These are phyloP conservation scores for Pittosporum tobira DNA, from an alignment of 129 eudicot species.

Conservation along the genomic window DNA sequence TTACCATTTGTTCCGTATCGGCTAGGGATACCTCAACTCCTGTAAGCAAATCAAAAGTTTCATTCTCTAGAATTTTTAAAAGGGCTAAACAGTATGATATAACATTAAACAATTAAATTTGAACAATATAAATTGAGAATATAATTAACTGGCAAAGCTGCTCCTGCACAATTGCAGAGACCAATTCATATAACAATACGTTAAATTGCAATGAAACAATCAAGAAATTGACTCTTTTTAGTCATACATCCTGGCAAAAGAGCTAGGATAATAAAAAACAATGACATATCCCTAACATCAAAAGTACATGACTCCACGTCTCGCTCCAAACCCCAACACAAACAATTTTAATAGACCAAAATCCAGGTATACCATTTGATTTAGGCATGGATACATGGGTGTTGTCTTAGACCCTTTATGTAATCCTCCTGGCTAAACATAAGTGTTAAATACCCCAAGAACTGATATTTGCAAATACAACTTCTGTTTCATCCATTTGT, in stretches of 20 bases:
- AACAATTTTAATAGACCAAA: no score
- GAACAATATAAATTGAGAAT: no score
- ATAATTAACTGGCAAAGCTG: neutral
- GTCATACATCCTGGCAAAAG: neutral
- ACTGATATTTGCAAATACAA: no score
- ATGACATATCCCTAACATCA: neutral
- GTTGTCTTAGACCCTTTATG: no score
- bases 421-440: no score
- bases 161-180: neutral
- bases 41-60: conserved; percentile 18
- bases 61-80: neutral
- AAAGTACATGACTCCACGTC: neutral
- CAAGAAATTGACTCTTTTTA: neutral
- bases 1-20: conserved; percentile 46
- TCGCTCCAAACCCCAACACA: neutral
- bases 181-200: neutral
- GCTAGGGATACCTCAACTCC: conserved; percentile 64
- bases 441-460: no score
- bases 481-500: no score
- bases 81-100: neutral
- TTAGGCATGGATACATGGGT: no score
- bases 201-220: neutral
- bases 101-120: no score
- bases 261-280: neutral
- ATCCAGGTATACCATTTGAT: no score